Evolutionary conservation across 129 eudicot species (phyloP).

Genomic region (Centella asiatica): DNA sequence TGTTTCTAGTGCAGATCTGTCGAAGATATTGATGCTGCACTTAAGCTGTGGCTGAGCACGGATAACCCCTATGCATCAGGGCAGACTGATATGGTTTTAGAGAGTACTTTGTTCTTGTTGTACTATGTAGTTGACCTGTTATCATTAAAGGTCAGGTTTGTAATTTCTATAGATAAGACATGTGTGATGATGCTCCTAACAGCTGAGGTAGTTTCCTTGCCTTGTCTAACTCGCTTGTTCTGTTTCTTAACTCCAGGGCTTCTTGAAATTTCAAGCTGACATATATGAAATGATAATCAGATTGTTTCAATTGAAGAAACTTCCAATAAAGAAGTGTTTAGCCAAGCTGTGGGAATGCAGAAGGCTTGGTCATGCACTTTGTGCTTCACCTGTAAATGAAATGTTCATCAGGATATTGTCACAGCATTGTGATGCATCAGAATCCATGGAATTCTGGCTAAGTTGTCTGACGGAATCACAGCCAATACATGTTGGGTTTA

Average conservation of each 20-base stretch:
- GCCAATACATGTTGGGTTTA: conserved; percentile 51
- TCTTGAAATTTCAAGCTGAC: conserved; percentile 45
- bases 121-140: conserved; percentile 61
- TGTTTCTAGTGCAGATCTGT: conserved; percentile 32
- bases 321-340: conserved; percentile 39
- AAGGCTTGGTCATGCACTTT: conserved; percentile 83
- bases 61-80: conserved; percentile 30
- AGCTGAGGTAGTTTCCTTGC: background rate
- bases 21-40: conserved; percentile 56
- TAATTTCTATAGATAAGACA: conserved; percentile 2
- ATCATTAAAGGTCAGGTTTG: conserved; percentile 57
- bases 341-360: conserved; percentile 62
- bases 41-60: conserved; percentile 39
- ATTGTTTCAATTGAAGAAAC: conserved; percentile 39
- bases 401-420: conserved; percentile 40
- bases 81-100: conserved; percentile 24
- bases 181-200: background rate
- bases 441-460: conserved; percentile 56
- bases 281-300: conserved; percentile 51
- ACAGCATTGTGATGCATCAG: conserved; percentile 40
- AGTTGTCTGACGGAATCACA: conserved; percentile 49
- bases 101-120: conserved; percentile 40
- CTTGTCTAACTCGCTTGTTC: conserved; percentile 12
- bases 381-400: conserved; percentile 65
- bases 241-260: conserved; percentile 48